These are phyloP conservation scores for Harringtonia lauricola DNA, from an alignment of 2,329 filamentous ascomycete species.

Conservation along the genomic window DNA sequence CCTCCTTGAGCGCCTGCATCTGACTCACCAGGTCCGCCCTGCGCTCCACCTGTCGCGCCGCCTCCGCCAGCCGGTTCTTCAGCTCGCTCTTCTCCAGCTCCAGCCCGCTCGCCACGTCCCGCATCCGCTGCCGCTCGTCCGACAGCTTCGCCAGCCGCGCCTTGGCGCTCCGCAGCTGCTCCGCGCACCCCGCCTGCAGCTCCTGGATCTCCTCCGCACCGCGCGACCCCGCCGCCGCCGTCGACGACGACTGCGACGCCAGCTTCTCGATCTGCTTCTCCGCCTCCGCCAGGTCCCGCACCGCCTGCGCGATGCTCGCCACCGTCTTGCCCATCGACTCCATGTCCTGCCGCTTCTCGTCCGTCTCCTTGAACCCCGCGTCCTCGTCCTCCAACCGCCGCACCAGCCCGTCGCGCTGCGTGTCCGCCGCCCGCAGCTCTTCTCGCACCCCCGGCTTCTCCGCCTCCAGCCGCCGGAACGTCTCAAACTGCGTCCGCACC, in stretches of 20 bases:
- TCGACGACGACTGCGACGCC: slow-evolving; percentile 47
- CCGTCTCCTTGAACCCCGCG: slow-evolving; percentile 49
- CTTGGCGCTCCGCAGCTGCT: slow-evolving; percentile 56
- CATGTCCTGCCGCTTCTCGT: slow-evolving; percentile 40
- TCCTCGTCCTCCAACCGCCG: slow-evolving; percentile 58
- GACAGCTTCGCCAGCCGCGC: slow-evolving; percentile 53
- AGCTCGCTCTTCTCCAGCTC: slow-evolving; percentile 72
- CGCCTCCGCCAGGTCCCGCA: slow-evolving; percentile 59
- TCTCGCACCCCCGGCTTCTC: slow-evolving; percentile 61
- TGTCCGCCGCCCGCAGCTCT: slow-evolving; percentile 42
- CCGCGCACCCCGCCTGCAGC: slow-evolving; percentile 54
- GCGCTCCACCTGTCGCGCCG: slow-evolving; percentile 68
- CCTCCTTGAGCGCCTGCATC: slow-evolving; percentile 61
- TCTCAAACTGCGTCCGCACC: slow-evolving; percentile 60
- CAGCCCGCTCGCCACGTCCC: slow-evolving; percentile 54
- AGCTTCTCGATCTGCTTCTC: slow-evolving; percentile 66
- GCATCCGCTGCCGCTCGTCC: slow-evolving; percentile 59
- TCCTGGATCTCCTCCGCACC: slow-evolving; percentile 77
- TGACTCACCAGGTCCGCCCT: slow-evolving; percentile 61
- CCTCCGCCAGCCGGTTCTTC: slow-evolving; percentile 58
- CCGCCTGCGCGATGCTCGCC: slow-evolving; percentile 60
- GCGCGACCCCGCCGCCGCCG: slow-evolving; percentile 32
- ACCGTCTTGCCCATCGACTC: slow-evolving; percentile 70
- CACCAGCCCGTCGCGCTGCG: slow-evolving; percentile 49
- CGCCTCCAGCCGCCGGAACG: slow-evolving; percentile 49